phyloP scores from a whole-genome alignment of 257 asterid genomes.

The Cynanchum wilfordii region DNA sequence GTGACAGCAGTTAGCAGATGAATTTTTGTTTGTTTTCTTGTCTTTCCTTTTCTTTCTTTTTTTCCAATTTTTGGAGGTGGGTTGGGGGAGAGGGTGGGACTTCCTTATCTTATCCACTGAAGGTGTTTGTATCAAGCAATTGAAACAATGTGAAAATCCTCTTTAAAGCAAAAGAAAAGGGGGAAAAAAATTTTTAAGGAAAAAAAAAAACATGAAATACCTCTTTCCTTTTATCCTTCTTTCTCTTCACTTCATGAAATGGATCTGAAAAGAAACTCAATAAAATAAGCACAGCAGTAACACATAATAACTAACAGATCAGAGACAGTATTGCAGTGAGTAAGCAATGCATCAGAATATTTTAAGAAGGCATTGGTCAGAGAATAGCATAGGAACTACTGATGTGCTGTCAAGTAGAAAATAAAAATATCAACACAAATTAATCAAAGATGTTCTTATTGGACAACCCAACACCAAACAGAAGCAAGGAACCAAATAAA shows the following conservation, averaged over 20 bases:
- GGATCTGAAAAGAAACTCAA: conserved; percentile 53
- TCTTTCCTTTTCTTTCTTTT: neutral
- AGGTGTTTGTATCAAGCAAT: conserved; percentile 1
- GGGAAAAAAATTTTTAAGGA: too few relatives aligned
- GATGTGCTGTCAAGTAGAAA: neutral
- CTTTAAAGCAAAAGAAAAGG: neutral
- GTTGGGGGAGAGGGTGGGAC: neutral
- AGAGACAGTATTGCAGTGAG: neutral
- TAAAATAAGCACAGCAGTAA: neutral
- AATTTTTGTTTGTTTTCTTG: neutral
- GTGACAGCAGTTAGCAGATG: neutral
- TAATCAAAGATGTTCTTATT: neutral
- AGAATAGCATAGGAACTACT: neutral
- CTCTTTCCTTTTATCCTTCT: conserved; percentile 80
- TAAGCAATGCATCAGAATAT: neutral
- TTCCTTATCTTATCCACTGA: neutral
- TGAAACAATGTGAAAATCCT: neutral
- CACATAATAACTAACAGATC: neutral
- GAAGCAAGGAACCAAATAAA: neutral
- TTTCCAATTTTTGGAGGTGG: neutral
- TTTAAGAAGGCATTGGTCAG: neutral
- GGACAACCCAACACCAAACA: neutral
- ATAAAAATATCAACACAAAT: neutral
- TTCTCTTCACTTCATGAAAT: conserved; percentile 93
- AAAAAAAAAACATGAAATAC: conserved; percentile 23